phyloP scores from a whole-genome alignment of 805 yeast species.

The Zygotorulaspora sp. region DNA sequence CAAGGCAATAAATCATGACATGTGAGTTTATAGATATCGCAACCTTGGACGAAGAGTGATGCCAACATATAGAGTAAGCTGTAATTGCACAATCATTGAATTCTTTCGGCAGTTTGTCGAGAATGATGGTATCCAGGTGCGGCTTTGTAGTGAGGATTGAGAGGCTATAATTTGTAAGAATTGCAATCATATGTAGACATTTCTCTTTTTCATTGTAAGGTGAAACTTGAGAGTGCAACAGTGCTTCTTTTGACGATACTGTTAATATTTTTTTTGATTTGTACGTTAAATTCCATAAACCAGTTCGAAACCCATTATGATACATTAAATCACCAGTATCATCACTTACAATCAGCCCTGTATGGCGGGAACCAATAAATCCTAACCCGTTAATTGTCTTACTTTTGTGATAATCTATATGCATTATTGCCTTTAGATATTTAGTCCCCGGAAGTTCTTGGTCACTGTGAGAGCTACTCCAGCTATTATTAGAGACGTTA shows the following conservation, averaged over 20 bases:
- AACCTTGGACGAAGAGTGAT: conserved; percentile 14
- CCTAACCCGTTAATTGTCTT: conserved; percentile 40
- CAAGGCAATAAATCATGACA: conserved; percentile 8
- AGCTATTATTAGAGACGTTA: conserved; percentile 20
- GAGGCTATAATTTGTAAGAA: conserved; percentile 23
- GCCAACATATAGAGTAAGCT: conserved; percentile 20
- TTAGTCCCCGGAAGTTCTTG: conserved; percentile 1
- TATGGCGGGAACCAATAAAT: conserved; percentile 48
- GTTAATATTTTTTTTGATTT: conserved; percentile 17
- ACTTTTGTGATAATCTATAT: conserved; percentile 34
- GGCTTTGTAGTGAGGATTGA: conserved; percentile 18
- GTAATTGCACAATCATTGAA: neutral
- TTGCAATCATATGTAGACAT: conserved; percentile 20
- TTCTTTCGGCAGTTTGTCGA: conserved; percentile 8
- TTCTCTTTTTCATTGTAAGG: conserved; percentile 7
- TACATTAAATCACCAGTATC: conserved; percentile 51
- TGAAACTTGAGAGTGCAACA: conserved; percentile 12
- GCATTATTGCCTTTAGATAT: conserved; percentile 27
- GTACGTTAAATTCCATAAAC: conserved; percentile 26
- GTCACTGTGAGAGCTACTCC: conserved; percentile 26
- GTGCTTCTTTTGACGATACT: conserved; percentile 14
- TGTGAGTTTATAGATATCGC: conserved; percentile 20
- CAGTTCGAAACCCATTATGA: conserved; percentile 59
- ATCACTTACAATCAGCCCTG: conserved; percentile 56
- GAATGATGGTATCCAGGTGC: conserved; percentile 9